A percentile compares a stretch with the other conserved stretches of the same genome.
Evolutionary conservation across 495 filamentous ascomycete species (phyloP).

Genomic region (Opeltia flavorubescens): DNA sequence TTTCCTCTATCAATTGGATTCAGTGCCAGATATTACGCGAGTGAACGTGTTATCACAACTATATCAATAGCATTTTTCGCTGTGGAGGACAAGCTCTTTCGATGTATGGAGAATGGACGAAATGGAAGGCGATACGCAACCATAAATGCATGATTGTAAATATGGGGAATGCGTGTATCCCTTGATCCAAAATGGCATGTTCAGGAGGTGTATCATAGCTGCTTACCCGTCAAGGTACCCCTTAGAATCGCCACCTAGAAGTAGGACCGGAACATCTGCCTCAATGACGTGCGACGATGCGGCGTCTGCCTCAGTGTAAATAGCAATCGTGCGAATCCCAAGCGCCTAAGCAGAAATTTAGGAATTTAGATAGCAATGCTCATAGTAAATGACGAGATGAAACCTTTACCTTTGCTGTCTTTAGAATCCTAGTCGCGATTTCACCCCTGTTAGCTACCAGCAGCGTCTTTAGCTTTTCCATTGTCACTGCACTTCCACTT

Average conservation of each 20-base stretch:
- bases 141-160: neutral
- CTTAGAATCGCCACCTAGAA: slow-evolving; percentile 29
- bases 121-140: no score
- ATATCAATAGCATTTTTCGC: no score
- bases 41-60: no score
- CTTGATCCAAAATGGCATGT: neutral
- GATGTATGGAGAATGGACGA: no score
- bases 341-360: slow-evolving; percentile 22
- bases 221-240: slow-evolving; percentile 33
- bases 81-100: no score
- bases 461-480: slow-evolving; percentile 27
- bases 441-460: slow-evolving; percentile 42
- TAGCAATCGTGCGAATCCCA: slow-evolving; percentile 33
- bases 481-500: no score
- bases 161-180: neutral
- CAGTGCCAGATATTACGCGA: slow-evolving; percentile 1
- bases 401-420: slow-evolving; percentile 23
- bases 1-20: slow-evolving; percentile 20
- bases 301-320: slow-evolving; percentile 42
- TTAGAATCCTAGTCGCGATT: slow-evolving; percentile 36
- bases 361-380: neutral
- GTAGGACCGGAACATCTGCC: slow-evolving; percentile 36
- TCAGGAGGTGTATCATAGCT: neutral
- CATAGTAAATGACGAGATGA: neutral
- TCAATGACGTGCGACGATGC: slow-evolving; percentile 37